phyloP scores from a whole-genome alignment of 306 rosid genomes.

The Fagus crenata region DNA sequence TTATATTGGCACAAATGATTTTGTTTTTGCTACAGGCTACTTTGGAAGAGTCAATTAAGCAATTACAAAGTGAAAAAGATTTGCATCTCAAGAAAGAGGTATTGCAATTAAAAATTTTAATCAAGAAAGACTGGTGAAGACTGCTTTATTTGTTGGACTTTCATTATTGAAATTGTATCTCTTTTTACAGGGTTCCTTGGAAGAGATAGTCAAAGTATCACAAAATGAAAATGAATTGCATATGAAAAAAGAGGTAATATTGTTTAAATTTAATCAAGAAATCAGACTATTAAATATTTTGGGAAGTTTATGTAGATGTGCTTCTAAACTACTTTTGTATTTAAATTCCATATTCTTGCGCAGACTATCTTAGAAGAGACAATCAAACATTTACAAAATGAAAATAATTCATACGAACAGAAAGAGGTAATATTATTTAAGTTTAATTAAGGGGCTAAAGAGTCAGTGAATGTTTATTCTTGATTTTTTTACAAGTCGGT shows the following conservation, averaged over 20 bases:
- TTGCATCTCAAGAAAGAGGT: conserved; percentile 54
- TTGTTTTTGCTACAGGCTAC: conserved; percentile 37
- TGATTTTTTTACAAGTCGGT: conserved; percentile 17
- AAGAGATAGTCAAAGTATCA: conserved; percentile 52
- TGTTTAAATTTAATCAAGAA: conserved; percentile 23
- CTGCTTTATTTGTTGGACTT: conserved; percentile 12
- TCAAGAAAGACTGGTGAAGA: background rate
- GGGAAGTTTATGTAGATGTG: background rate
- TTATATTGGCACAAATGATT: background rate
- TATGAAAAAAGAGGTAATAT: conserved; percentile 44
- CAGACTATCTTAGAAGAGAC: conserved; percentile 51
- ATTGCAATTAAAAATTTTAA: conserved; percentile 20
- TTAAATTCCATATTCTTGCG: background rate
- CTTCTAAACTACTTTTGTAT: background rate
- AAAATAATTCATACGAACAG: conserved; percentile 39
- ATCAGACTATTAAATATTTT: conserved; percentile 1
- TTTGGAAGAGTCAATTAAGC: conserved; percentile 43
- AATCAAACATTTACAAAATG: conserved; percentile 42
- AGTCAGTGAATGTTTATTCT: conserved; percentile 12
- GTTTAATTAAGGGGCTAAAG: conserved; percentile 3
- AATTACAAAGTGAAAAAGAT: conserved; percentile 43
- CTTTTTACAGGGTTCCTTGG: conserved; percentile 49
- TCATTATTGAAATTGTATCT: conserved; percentile 25
- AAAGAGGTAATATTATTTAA: conserved; percentile 48
- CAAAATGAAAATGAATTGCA: conserved; percentile 47